Base-by-base conservation (phyloP, 2,329 filamentous ascomycete species). In the Ascochyta koolunga region DNA sequence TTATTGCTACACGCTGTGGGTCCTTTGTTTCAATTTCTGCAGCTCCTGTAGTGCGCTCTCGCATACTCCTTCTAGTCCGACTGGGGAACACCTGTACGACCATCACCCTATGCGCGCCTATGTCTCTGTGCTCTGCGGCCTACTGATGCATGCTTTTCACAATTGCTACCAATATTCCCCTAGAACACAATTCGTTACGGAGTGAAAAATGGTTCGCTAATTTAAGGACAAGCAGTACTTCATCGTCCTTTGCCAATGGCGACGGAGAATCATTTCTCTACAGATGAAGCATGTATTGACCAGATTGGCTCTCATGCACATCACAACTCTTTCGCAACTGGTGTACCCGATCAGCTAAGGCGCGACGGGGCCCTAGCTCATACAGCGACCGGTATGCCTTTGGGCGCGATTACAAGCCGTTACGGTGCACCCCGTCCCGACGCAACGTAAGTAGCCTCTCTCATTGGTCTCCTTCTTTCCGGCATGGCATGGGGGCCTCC, bases 361-460 rank as follows among this genome's bases (percentile, higher is more conserved):
- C 80, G 80, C 74, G 80, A 82, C 70, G 77, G 76, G 65, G 68
- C 73, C 55, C 73, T 83, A 65, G 74, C 75, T 62, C 77, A 81
- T 64, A 76, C 78, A 67, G 66, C 77, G 51, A 68, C 73, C 51
- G 74, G 76, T 64, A 73, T 78, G 46, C 77, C 77, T 54, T 78
- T 81, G 66, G 75, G 72, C 67, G 80, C 78, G 72, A 76, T 77
- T 70, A 68, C 79, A 60, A 60, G 64, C 75, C 78, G 80, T 75
- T 83, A 81, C 77, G 76, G 77, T 68, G 66, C 79, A 73, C 78
- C 78, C 71, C 80, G 79, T 74, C 74, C 79, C 78, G 81, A 84
- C 72, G 73, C 78, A 73, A 78, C 77, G 82, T 85, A 82, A 80
- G 82, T 84, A 68, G 57, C 51, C 57, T 55, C 50, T 70, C 69